Evolutionary conservation across 345 rosid species (phyloP), one percentile per base, ranked within the genome.

Genomic region (Anastatica hierochuntica): DNA sequence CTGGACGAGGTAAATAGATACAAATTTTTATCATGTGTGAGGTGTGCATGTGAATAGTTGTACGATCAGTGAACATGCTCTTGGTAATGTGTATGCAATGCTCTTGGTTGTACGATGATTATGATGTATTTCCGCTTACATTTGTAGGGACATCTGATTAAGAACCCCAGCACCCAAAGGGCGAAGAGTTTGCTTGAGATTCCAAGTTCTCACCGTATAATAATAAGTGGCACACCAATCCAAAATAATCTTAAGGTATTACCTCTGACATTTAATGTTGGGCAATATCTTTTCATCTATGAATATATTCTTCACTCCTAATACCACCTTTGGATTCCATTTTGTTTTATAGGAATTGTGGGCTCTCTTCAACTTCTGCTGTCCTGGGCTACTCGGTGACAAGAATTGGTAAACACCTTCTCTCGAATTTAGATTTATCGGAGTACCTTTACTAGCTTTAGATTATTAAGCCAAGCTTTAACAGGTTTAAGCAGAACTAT

Each of bases 71-170:
- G 13, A 63, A 44, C 26, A 4, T 39, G 7, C 46, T 14, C 20
- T 42, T 43, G 30, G 39, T 21, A 36, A 10, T 46, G 39, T 62
- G 34, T 38, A 49, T 41, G 36, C 46, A 17, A n/a, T n/a, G n/a
- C n/a, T n/a, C n/a, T n/a, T n/a, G n/a, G n/a, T n/a, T n/a, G n/a
- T n/a, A n/a, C n/a, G n/a, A n/a, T n/a, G 37, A 47, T 10, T 31
- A 46, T 46, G 43, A 47, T 36, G 49, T 62, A 34, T 41, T 29
- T 68, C 49, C n/a, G n/a, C n/a, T n/a, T n/a, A n/a, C n/a, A n/a
- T n/a, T n/a, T n/a, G n/a, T 56, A 92, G 98, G 98, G 98, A 30
- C 98, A 92, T 79, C 85, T 92, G 52, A 88, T 92, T 33, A 92
- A 92, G 74, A 92, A 88, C 69, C 97, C 98, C 14, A 88, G 75